These are phyloP conservation scores for Alternaria arbusti DNA, from an alignment of 2,329 filamentous ascomycete genomes.

Conservation along the genomic window DNA sequence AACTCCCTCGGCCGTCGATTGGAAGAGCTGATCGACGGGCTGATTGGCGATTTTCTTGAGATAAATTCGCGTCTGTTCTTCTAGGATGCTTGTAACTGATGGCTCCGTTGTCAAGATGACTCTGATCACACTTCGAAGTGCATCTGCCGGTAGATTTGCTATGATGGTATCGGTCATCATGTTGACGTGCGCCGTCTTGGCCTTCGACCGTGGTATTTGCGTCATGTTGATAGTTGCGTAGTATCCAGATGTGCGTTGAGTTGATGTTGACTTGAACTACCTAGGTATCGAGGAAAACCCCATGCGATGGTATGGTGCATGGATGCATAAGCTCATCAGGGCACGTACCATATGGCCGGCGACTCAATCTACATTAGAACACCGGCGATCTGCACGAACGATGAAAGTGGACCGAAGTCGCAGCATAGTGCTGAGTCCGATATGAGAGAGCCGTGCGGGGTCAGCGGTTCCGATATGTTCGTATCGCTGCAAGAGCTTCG, in stretches of 20 bases:
- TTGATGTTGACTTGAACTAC: background rate
- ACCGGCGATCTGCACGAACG: background rate
- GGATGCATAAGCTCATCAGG: background rate
- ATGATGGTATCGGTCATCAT: slow-evolving; percentile 58
- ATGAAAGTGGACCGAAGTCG: background rate
- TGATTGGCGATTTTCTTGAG: background rate
- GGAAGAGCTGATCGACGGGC: background rate
- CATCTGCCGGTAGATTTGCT: slow-evolving; percentile 52
- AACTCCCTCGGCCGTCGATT: background rate
- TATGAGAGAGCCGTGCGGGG: background rate
- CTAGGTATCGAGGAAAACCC: background rate
- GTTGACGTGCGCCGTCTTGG: slow-evolving; percentile 53
- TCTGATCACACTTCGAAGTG: slow-evolving; percentile 49
- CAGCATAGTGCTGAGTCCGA: background rate
- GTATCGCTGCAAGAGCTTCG: background rate
- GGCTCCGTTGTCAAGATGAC: slow-evolving; percentile 7
- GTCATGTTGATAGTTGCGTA: background rate
- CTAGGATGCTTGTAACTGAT: background rate
- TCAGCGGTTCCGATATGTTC: background rate
- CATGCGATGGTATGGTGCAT: background rate
- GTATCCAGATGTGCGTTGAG: background rate
- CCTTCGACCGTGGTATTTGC: background rate
- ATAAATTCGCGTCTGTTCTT: background rate
- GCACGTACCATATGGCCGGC: background rate
- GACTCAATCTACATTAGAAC: background rate